A percentile compares a stretch with the other conserved stretches of the same genome.
phyloP scores from a whole-genome alignment of 2,329 filamentous ascomycete genomes.

The Biscogniauxia marginata region DNA sequence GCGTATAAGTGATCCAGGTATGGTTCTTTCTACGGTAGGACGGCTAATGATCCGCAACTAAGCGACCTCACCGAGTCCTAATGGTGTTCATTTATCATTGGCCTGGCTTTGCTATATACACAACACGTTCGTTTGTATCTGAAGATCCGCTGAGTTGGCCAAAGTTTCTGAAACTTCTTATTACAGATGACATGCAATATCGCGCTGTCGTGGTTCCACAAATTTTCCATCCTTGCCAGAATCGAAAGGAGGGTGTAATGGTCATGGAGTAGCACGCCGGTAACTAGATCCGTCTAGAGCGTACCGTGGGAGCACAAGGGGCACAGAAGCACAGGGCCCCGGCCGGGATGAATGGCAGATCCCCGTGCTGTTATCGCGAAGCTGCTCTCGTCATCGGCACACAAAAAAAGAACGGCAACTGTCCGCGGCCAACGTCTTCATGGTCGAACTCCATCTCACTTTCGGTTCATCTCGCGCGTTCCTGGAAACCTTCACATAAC shows the following conservation, averaged over 20 bases:
- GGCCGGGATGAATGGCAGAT: not conserved
- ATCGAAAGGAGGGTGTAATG: not conserved
- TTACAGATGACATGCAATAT: not conserved
- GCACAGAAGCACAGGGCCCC: not conserved
- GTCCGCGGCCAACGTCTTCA: not conserved
- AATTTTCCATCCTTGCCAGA: not conserved
- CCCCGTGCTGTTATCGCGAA: too few species aligned
- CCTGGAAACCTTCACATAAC: not conserved
- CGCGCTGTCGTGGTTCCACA: not conserved
- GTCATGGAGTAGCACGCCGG: not conserved
- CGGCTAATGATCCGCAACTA: not conserved
- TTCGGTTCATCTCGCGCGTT: not conserved
- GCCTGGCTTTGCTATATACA: not conserved
- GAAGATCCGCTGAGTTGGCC: not conserved
- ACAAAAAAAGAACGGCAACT: not conserved
- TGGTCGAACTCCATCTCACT: not conserved
- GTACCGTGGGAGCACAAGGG: not conserved
- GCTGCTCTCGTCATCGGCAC: not conserved
- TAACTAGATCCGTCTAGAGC: not conserved
- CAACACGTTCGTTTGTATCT: not conserved
- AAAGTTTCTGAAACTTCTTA: not conserved
- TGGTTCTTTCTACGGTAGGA: not conserved
- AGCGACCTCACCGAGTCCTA: not conserved
- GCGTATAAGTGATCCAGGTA: not conserved
- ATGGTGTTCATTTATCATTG: not conserved